A percentile compares a stretch with the other conserved stretches of the same genome.
phyloP scores from a whole-genome alignment of 352 stramenopile genomes.

The Pythium utonaiense region DNA sequence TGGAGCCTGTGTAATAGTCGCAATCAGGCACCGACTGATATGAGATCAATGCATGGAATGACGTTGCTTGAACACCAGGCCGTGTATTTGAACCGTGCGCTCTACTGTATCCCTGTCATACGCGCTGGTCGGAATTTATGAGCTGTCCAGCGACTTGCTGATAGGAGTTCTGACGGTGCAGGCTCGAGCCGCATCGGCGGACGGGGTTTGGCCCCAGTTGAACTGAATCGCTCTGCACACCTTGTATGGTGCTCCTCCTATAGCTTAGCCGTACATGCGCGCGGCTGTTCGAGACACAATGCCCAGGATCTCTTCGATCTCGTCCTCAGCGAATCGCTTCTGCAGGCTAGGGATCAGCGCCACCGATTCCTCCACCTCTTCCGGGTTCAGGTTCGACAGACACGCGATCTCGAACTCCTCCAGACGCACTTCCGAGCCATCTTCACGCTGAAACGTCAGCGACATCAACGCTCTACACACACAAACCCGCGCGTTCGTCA shows the following conservation, averaged over 20 bases:
- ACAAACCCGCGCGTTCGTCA: background rate
- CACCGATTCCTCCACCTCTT: slow-evolving; percentile 86
- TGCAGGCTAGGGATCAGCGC: slow-evolving; percentile 87
- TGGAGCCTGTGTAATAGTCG: background rate
- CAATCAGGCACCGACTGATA: background rate
- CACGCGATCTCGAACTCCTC: slow-evolving; percentile 90
- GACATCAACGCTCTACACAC: slow-evolving; percentile 74
- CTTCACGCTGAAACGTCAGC: slow-evolving; percentile 77
- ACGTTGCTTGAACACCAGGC: background rate
- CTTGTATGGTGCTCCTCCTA: background rate
- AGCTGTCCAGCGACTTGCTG: background rate
- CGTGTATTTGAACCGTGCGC: background rate
- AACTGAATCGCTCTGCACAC: background rate
- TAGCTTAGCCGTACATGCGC: slow-evolving; percentile 73
- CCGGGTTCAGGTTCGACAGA: slow-evolving; percentile 87
- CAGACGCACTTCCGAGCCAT: slow-evolving; percentile 74
- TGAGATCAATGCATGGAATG: background rate
- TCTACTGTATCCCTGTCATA: too few relatives aligned
- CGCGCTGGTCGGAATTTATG: background rate
- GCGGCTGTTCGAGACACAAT: slow-evolving; percentile 86
- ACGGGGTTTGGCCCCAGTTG: too few relatives aligned
- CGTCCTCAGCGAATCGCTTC: slow-evolving; percentile 85
- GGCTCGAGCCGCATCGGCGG: too few relatives aligned
- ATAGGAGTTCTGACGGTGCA: too few relatives aligned
- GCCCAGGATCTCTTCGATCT: slow-evolving; percentile 88